Conservation (phyloP, 441 rosid species). For the Theobroma grandiflorum region DNA sequence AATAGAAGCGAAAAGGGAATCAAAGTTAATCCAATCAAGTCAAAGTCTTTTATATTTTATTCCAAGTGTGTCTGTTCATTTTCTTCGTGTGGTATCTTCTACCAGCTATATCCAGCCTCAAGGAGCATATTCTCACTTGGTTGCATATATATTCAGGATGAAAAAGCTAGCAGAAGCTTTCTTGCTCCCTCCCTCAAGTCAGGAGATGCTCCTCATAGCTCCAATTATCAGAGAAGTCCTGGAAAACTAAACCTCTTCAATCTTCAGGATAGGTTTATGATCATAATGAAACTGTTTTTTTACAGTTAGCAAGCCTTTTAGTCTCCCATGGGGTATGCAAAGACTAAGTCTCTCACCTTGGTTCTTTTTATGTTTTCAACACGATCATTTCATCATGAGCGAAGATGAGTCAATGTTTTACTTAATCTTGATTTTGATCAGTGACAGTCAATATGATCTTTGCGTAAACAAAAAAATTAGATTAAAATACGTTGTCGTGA, state of each 20-base stretch:
- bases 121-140: neutral
- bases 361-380: neutral
- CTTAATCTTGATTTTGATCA: neutral
- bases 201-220: no score
- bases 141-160: neutral
- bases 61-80: neutral
- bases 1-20: no score
- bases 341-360: neutral
- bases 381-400: neutral
- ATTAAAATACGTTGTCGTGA: constrained; percentile 4
- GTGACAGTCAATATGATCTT: neutral
- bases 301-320: neutral
- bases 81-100: neutral
- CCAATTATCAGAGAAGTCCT: no score
- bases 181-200: no score
- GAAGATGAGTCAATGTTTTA: neutral
- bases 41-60: neutral
- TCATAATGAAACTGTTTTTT: neutral
- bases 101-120: neutral
- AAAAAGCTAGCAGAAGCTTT: neutral
- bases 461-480: neutral
- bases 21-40: neutral
- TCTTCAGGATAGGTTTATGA: no score
- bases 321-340: neutral
- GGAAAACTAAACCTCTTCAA: no score